A percentile compares a stretch with the other conserved stretches of the same genome.
phyloP scores from a whole-genome alignment of 1,284 basidiomycete genomes.

The Malassezia obtusa region DNA sequence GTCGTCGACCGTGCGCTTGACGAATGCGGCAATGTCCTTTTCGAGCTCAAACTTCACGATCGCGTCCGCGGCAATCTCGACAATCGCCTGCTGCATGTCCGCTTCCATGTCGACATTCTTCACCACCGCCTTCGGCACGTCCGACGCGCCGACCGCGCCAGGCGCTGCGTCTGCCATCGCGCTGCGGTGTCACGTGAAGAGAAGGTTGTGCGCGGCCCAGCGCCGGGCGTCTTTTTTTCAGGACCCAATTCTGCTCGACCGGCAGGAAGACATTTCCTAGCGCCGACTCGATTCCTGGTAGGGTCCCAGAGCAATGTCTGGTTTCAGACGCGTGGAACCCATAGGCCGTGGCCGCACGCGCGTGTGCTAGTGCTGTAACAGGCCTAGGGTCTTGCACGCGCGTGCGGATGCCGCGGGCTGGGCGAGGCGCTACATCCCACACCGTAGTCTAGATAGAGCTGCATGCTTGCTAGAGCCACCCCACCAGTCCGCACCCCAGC shows the following conservation, averaged over 20 bases:
- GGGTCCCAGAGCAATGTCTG: constrained; percentile 15
- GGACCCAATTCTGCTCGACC: constrained; percentile 20
- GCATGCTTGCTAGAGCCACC: too few relatives aligned
- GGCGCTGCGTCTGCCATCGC: neutral
- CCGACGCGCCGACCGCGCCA: neutral
- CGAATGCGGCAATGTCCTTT: constrained; percentile 89
- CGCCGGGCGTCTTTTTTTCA: neutral
- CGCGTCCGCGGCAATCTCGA: constrained; percentile 74
- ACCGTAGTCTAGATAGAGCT: too few relatives aligned
- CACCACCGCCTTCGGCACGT: constrained; percentile 59
- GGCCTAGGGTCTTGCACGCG: constrained; percentile 3
- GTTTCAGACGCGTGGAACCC: neutral
- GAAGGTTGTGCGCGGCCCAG: neutral
- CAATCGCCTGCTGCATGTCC: constrained; percentile 85
- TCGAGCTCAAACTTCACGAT: constrained; percentile 85
- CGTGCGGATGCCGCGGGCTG: neutral
- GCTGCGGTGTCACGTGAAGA: constrained; percentile 3
- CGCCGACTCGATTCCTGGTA: constrained; percentile 21
- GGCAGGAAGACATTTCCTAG: constrained; percentile 3
- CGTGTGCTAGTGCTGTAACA: constrained; percentile 18
- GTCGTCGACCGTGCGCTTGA: constrained; percentile 95
- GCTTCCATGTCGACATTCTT: constrained; percentile 96
- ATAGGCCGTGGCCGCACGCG: neutral
- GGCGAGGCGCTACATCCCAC: constrained; percentile 5
- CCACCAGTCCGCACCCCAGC: too few relatives aligned